Base-by-base conservation (phyloP, 495 filamentous ascomycete genomes). In the Cudoniella acicularis region DNA sequence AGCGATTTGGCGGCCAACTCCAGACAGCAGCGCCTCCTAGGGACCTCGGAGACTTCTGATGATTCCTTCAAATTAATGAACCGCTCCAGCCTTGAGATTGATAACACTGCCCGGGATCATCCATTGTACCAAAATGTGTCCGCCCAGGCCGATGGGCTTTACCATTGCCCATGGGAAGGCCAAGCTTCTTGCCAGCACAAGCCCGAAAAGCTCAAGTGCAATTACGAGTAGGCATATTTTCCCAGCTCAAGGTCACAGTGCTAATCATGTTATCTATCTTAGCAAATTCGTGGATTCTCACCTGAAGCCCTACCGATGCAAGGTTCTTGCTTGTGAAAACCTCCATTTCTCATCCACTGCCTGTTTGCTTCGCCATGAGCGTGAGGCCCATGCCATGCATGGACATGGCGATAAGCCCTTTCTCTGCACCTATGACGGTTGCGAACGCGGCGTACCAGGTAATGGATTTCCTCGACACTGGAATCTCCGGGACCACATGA, bases 231-330 rank as follows among this genome's bases (percentile, higher is more conserved):
- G 83, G 88, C 67, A 47, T 49, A 58, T 57, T 58, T 20, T 55
- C 18, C 13, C 27, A n/a, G 23, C 26, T 41, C 16, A 50, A 21
- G 10, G 22, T 24, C n/a, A 36, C 46, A 53, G 47, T 26, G 69
- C 73, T 73, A 64, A 69, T 53, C 58, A 57, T 59, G 13, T 52
- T 41, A 62, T 63, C 40, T 42, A 17, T 47, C 46, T 11, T 74
- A 96, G 92, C 79, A 96, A 96, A 79, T 93, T 92, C 69, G 80
- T 97, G 66, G 92, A 97, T 72, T 95, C 92, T 18, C 92, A 97
- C 73, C 70, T 96, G 69, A 94, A 92, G 79, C 92, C 92, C 18
- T 96, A 96, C 76, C 85, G 89, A 41, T 97, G 92, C 85, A 92
- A 90, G 81, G 79, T 84, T 54, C 77, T 84, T 50, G 78, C 79